Percentiles rank a stretch among this genome's conserved stretches.
phyloP scores from a whole-genome alignment of 331 rosid species.

The Prunus yedoensis region DNA sequence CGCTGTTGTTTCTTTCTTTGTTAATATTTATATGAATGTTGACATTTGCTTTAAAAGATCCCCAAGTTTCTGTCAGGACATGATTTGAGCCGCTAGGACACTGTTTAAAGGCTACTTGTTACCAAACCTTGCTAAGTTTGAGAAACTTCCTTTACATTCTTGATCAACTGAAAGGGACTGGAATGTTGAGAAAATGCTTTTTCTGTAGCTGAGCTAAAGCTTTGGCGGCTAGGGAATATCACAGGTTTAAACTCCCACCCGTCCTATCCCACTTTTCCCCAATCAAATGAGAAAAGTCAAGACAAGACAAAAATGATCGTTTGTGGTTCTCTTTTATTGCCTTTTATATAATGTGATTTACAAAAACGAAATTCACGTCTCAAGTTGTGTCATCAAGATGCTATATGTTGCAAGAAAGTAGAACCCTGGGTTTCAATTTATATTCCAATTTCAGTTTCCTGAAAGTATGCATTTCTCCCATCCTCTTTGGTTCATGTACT shows the following conservation, averaged over 20 bases:
- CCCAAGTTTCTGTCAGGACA: background rate
- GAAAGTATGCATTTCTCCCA: background rate
- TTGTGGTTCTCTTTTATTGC: background rate
- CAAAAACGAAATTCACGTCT: background rate
- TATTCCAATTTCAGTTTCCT: background rate
- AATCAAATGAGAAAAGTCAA: background rate
- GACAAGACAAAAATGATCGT: background rate
- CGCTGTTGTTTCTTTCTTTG: background rate
- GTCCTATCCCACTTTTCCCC: background rate
- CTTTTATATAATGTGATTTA: background rate
- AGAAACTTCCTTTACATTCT: background rate
- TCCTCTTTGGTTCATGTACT: too few relatives aligned
- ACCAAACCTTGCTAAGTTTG: background rate
- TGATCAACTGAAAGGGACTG: background rate
- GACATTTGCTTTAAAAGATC: background rate
- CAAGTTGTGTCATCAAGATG: background rate
- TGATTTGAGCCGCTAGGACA: background rate
- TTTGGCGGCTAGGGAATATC: background rate
- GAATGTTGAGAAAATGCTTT: background rate
- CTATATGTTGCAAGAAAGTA: constrained; percentile 2
- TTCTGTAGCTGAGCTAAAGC: background rate
- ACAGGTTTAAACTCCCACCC: background rate
- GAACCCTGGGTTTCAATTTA: background rate
- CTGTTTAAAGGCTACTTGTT: background rate
- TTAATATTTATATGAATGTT: background rate